A percentile compares a stretch with the other conserved stretches of the same genome.
phyloP scores from a whole-genome alignment of 352 stramenopile genomes.

The Phytophthora tentaculata region DNA sequence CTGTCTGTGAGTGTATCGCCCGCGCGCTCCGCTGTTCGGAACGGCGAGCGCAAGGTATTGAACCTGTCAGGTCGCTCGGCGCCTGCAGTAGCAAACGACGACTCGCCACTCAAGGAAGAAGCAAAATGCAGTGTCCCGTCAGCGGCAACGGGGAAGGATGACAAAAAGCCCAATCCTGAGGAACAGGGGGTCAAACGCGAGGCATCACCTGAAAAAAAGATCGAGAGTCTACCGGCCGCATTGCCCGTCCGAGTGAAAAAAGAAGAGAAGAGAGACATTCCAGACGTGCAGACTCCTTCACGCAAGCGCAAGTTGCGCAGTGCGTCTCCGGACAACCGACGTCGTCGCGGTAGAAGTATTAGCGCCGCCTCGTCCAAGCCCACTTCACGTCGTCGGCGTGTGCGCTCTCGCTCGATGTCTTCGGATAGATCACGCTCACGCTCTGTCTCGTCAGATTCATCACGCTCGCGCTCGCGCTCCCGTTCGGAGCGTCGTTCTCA shows the following conservation, averaged over 20 bases:
- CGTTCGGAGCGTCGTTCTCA: conserved; percentile 31
- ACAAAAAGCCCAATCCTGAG: conserved; percentile 1
- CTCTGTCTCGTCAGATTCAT: conserved; percentile 28
- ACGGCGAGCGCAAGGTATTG: conserved; percentile 42
- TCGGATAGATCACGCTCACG: conserved; percentile 31
- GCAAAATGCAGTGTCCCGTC: conserved; percentile 5
- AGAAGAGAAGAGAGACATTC: conserved; percentile 8
- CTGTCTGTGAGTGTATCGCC: conserved; percentile 19
- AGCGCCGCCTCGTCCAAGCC: conserved; percentile 25
- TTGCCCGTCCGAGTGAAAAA: conserved; percentile 20
- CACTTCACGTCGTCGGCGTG: conserved; percentile 29
- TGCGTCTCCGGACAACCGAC: conserved; percentile 19
- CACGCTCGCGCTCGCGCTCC: conserved; percentile 45
- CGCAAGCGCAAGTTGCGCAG: conserved; percentile 38
- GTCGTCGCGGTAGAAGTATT: conserved; percentile 32
- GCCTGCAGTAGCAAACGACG: conserved; percentile 26
- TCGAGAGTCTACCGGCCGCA: conserved; percentile 1
- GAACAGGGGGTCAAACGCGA: conserved; percentile 19
- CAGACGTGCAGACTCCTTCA: conserved; percentile 1
- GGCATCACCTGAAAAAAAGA: conserved; percentile 3
- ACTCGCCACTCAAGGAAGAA: conserved; percentile 10
- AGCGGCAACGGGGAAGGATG: background rate
- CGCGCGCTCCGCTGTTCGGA: conserved; percentile 28
- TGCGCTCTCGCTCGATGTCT: conserved; percentile 30
- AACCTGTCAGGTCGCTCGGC: conserved; percentile 31